Evolutionary conservation across 139 green algal species (phyloP).

Genomic region (Astrephomene gubernaculifera): DNA sequence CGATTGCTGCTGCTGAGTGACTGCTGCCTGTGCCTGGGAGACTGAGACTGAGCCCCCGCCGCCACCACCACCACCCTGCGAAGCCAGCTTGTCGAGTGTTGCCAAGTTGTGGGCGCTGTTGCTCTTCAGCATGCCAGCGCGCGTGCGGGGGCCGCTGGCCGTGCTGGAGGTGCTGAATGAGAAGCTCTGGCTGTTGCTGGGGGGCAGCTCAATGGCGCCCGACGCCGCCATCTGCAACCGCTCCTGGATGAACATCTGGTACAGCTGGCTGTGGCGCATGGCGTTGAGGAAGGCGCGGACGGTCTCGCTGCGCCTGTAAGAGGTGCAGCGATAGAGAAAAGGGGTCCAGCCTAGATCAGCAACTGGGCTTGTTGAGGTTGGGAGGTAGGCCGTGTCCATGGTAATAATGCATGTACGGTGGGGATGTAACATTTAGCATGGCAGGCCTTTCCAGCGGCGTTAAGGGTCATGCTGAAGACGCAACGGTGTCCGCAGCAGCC

Average conservation of each 20-base stretch:
- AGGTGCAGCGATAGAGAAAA: not conserved
- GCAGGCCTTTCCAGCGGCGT: no score
- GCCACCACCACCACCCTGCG: not conserved
- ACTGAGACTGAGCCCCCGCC: no score
- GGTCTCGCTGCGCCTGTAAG: constrained; percentile 58
- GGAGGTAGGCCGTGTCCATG: no score
- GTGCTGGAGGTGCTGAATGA: not conserved
- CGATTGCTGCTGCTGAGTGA: no score
- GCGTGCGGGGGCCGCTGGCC: not conserved
- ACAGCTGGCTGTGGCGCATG: constrained; percentile 85
- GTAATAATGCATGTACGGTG: no score
- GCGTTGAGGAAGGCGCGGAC: constrained; percentile 63
- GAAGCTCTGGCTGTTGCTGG: not conserved
- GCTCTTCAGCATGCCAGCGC: not conserved
- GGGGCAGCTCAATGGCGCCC: constrained; percentile 2
- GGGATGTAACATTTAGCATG: no score
- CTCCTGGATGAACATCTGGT: constrained; percentile 81
- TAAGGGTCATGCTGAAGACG: no score
- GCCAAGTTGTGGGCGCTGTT: constrained; percentile 8
- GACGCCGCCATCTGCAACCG: constrained; percentile 61
- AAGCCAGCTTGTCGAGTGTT: not conserved
- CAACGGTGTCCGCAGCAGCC: no score
- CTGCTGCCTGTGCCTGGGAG: no score
- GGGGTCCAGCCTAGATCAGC: no score
- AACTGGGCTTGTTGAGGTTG: no score